phyloP scores from a whole-genome alignment of 805 yeast genomes.

The Torulaspora quercuum region DNA sequence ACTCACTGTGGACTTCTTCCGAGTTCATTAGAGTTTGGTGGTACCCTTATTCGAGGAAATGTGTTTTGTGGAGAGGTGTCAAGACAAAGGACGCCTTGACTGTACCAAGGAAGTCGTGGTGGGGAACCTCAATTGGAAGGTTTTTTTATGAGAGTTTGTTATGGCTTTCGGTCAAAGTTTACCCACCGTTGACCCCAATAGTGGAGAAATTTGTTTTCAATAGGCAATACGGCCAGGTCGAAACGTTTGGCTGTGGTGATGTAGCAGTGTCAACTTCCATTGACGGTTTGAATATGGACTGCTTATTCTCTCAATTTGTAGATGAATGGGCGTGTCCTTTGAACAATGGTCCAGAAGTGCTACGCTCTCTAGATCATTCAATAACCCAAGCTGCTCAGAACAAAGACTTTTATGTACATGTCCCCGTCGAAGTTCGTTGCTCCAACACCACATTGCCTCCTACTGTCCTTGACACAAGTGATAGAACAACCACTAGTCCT shows the following conservation, averaged over 20 bases:
- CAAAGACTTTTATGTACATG: conserved; percentile 79
- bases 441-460: conserved; percentile 67
- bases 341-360: conserved; percentile 67
- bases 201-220: conserved; percentile 82
- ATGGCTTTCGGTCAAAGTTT: conserved; percentile 71
- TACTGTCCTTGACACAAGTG: conserved; percentile 46
- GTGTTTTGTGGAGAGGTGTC: conserved; percentile 86
- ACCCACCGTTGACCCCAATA: conserved; percentile 75
- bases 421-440: conserved; percentile 92
- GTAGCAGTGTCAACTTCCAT: conserved; percentile 75
- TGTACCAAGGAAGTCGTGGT: conserved; percentile 72
- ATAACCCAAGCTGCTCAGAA: conserved; percentile 56
- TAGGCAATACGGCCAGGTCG: conserved; percentile 77
- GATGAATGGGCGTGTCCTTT: conserved; percentile 97
- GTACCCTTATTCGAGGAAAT: conserved; percentile 88
- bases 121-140: conserved; percentile 78
- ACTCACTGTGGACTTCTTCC: conserved; percentile 77
- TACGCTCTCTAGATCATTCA: conserved; percentile 58
- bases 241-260: conserved; percentile 57
- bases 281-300: conserved; percentile 91
- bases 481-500: conserved; percentile 50
- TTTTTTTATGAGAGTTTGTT: conserved; percentile 73
- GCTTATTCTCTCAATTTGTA: conserved; percentile 88
- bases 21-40: conserved; percentile 95
- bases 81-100: conserved; percentile 65